Conservation (phyloP, 345 rosid species). For the Streptanthus diversifolius region DNA sequence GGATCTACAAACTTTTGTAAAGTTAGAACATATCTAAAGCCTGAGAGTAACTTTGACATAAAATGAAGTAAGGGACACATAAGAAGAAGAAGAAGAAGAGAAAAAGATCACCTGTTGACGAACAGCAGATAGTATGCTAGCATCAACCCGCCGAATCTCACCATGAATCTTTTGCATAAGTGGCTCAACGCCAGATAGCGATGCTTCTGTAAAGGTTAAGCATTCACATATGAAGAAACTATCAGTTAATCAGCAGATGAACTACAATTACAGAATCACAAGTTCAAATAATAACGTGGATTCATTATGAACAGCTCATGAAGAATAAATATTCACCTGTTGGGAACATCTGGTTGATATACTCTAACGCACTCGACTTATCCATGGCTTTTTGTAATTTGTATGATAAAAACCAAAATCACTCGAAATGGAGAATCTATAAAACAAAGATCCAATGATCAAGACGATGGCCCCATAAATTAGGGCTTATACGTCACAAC, state of each 20-base stretch:
- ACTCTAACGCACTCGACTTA: constrained; percentile 88
- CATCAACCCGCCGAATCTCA: constrained; percentile 95
- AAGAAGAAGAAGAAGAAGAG: background rate
- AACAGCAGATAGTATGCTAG: constrained; percentile 86
- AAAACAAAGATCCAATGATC: constrained; percentile 16
- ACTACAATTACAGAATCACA: background rate
- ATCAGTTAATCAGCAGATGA: constrained; percentile 9
- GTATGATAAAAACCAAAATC: constrained; percentile 17
- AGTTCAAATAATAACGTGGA: background rate
- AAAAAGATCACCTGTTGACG: constrained; percentile 75
- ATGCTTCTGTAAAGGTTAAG: constrained; percentile 62
- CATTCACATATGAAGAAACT: background rate
- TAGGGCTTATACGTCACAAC: background rate
- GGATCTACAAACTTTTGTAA: background rate
- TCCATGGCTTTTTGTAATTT: constrained; percentile 53
- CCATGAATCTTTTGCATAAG: constrained; percentile 94
- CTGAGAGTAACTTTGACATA: background rate
- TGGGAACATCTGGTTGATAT: constrained; percentile 99
- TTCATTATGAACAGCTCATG: background rate
- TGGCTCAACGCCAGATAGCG: constrained; percentile 94
- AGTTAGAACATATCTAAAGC: background rate
- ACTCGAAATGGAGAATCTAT: constrained; percentile 22
- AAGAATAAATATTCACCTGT: constrained; percentile 46
- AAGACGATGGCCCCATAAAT: background rate
- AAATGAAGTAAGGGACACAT: background rate